phyloP scores from a whole-genome alignment of 1,284 basidiomycete genomes.

The Ceratobasidium sp. region DNA sequence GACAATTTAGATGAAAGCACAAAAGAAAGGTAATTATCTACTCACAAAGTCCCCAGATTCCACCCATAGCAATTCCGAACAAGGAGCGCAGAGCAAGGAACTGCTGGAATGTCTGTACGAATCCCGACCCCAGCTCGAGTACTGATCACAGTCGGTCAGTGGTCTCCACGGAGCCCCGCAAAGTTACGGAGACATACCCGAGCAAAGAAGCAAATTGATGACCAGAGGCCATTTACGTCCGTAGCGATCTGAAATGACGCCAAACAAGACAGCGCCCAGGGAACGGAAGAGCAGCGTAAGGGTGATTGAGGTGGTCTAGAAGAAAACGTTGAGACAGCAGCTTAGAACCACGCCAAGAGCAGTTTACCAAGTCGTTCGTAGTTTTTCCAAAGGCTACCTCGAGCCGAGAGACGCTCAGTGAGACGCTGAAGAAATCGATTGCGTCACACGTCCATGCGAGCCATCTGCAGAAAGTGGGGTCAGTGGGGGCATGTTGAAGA shows the following conservation, averaged over 20 bases:
- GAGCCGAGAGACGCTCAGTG: conserved; percentile 72
- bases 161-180: conserved; percentile 51
- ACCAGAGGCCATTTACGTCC: conserved; percentile 95
- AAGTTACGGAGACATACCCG: conserved; percentile 61
- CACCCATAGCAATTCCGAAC: conserved; percentile 88
- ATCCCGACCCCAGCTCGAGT: conserved; percentile 65
- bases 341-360: conserved; percentile 10
- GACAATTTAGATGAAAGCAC: not conserved
- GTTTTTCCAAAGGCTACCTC: conserved; percentile 62
- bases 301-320: conserved; percentile 70
- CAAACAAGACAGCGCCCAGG: conserved; percentile 78
- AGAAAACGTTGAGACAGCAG: not conserved
- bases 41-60: conserved; percentile 57
- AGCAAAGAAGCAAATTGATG: conserved; percentile 75
- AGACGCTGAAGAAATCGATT: conserved; percentile 86
- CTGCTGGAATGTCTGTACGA: conserved; percentile 71
- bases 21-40: not conserved
- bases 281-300: conserved; percentile 92
- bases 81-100: conserved; percentile 80
- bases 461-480: conserved; percentile 61
- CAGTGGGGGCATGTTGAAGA: conserved; percentile 17
- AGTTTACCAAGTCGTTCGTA: conserved; percentile 65
- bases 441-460: conserved; percentile 84
- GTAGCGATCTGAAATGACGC: conserved; percentile 82
- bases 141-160: conserved; percentile 44